A percentile compares a stretch with the other conserved stretches of the same genome.
phyloP scores from a whole-genome alignment of 441 rosid genomes.

The Erodium trifolium region DNA sequence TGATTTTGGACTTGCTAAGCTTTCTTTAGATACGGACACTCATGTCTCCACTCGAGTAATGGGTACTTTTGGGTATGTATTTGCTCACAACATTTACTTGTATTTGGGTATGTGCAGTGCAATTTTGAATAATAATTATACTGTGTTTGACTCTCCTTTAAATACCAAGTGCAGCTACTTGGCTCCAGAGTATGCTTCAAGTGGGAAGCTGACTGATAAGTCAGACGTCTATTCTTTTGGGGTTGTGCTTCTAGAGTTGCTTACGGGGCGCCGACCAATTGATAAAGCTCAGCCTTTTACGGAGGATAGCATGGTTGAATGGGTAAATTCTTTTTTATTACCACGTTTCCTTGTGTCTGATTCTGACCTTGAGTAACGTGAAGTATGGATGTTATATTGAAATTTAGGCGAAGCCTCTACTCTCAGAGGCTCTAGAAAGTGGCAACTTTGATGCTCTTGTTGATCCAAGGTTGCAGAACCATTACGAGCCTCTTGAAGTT shows the following conservation, averaged over 20 bases:
- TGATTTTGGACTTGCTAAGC: constrained; percentile 92
- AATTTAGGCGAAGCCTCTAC: constrained; percentile 72
- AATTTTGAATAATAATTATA: too few species aligned
- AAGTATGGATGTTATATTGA: background rate
- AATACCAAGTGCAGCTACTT: constrained; percentile 41
- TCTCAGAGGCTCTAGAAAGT: constrained; percentile 65
- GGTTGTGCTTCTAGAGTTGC: constrained; percentile 85
- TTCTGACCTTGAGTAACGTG: background rate
- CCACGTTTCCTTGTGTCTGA: background rate
- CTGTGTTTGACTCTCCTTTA: constrained; percentile 8
- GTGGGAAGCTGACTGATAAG: constrained; percentile 88
- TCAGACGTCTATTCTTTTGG: constrained; percentile 98
- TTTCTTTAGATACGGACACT: constrained; percentile 71
- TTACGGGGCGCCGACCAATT: constrained; percentile 77
- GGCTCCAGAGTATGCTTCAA: constrained; percentile 96
- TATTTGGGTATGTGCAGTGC: too few species aligned
- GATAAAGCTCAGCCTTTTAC: constrained; percentile 47
- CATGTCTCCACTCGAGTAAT: constrained; percentile 94
- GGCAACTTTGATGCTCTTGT: constrained; percentile 57
- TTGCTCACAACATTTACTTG: background rate
- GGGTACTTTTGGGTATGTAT: constrained; percentile 93
- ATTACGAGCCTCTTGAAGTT: constrained; percentile 64
- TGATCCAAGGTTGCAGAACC: constrained; percentile 51
- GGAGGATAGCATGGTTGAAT: constrained; percentile 92
- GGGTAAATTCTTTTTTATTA: constrained; percentile 40